Evolutionary conservation across 2,329 filamentous ascomycete species (phyloP).

Genomic region (Monosporascus sp.): DNA sequence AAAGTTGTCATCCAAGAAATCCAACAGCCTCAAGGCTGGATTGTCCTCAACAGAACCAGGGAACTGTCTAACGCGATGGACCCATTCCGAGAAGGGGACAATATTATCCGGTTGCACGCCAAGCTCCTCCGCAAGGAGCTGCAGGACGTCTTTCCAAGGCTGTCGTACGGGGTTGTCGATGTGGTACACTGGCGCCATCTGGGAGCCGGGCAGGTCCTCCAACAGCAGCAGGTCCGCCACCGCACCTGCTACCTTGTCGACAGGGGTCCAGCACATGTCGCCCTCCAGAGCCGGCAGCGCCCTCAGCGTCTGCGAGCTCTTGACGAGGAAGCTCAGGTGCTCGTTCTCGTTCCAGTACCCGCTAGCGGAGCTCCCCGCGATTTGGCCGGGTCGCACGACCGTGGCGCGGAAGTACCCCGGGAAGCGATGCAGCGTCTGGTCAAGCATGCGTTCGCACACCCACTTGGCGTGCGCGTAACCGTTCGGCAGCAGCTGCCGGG

Average conservation of each 20-base stretch:
- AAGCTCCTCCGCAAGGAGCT: conserved; percentile 15
- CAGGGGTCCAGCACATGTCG: conserved; percentile 39
- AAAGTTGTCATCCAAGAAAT: conserved; percentile 26
- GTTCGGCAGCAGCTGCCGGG: conserved; percentile 35
- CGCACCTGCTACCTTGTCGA: conserved; percentile 29
- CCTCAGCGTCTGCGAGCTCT: conserved; percentile 41
- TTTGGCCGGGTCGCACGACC: conserved; percentile 44
- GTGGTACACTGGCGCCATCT: conserved; percentile 20
- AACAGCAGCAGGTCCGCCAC: conserved; percentile 21
- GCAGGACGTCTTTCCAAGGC: conserved; percentile 20
- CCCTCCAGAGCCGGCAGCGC: conserved; percentile 37
- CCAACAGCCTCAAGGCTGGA: conserved; percentile 20
- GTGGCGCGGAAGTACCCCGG: conserved; percentile 37
- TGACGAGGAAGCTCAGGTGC: conserved; percentile 45
- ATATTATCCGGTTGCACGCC: conserved; percentile 12
- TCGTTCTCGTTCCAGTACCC: conserved; percentile 52
- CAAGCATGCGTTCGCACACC: conserved; percentile 44
- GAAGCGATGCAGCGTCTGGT: conserved; percentile 39
- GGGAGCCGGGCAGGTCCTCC: not conserved
- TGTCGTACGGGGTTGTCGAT: conserved; percentile 26
- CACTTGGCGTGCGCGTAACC: conserved; percentile 51
- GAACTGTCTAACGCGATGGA: conserved; percentile 17
- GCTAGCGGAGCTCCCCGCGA: conserved; percentile 42
- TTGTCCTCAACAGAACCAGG: conserved; percentile 18
- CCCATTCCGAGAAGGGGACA: conserved; percentile 25